Percentiles rank a stretch among this genome's conserved stretches.
Evolutionary conservation across 2,329 filamentous ascomycete species (phyloP).

Genomic region (Aspergillus alliaceus): DNA sequence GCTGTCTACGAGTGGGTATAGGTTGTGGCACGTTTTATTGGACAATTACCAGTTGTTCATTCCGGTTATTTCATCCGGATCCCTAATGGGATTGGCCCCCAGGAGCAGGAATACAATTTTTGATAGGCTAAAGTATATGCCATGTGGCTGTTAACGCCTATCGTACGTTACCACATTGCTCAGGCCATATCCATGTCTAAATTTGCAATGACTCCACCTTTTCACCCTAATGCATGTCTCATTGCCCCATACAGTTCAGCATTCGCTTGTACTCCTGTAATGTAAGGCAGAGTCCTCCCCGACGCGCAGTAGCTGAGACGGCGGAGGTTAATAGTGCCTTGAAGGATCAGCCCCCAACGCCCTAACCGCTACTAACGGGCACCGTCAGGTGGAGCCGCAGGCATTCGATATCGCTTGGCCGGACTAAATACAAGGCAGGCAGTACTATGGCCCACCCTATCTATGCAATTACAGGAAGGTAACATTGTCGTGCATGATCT

Average conservation of each 20-base stretch:
- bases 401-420: neutral
- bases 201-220: neutral
- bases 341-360: neutral
- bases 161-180: neutral
- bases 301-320: neutral
- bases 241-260: neutral
- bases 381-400: neutral
- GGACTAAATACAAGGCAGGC: neutral
- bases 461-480: neutral
- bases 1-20: no score
- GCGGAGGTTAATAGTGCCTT: neutral
- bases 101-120: no score
- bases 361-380: neutral
- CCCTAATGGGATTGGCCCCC: no score
- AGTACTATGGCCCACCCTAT: neutral
- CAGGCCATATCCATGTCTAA: neutral
- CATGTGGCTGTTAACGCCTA: neutral
- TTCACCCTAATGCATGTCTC: neutral
- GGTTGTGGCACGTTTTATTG: no score
- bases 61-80: no score
- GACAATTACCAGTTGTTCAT: no score
- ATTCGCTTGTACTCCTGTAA: no score
- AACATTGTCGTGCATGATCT: neutral
- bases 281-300: neutral
- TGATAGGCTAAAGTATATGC: neutral